A percentile compares a stretch with the other conserved stretches of the same genome.
These are phyloP conservation scores for Fusarium luffae DNA, from an alignment of 2,329 filamentous ascomycete species.

Conservation along the genomic window DNA sequence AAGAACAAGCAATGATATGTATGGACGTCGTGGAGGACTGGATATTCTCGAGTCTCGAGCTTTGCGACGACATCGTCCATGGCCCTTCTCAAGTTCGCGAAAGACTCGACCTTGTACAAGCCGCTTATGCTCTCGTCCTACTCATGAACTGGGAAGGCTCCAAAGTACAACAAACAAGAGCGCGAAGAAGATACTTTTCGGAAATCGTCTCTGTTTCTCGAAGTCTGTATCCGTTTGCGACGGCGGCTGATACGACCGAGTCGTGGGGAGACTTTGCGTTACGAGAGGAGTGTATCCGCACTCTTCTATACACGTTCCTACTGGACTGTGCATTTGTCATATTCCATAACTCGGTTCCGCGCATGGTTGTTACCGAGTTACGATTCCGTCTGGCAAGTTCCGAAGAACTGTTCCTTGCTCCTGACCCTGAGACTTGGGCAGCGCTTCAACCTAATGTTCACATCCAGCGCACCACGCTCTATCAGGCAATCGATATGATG, in stretches of 20 bases:
- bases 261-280: background rate
- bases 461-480: background rate
- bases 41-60: constrained; percentile 4
- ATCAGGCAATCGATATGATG: background rate
- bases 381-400: constrained; percentile 11
- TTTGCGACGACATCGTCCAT: constrained; percentile 7
- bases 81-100: background rate
- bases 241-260: background rate
- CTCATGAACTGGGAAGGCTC: constrained; percentile 4
- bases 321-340: constrained; percentile 31
- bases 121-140: background rate
- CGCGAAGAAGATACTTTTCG: background rate
- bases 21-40: constrained; percentile 17
- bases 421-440: background rate
- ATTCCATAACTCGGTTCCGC: constrained; percentile 23
- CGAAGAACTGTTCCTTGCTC: constrained; percentile 12
- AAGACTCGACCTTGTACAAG: background rate
- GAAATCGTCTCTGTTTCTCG: background rate
- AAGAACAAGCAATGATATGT: constrained; percentile 5
- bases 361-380: constrained; percentile 17
- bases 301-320: constrained; percentile 18
- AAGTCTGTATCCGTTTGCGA: background rate
- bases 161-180: background rate
- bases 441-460: too few species aligned
- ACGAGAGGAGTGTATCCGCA: constrained; percentile 24